Evolutionary conservation across 202 grass and related monocot genomes (phyloP).

Genomic region (Panicum virgatum): DNA sequence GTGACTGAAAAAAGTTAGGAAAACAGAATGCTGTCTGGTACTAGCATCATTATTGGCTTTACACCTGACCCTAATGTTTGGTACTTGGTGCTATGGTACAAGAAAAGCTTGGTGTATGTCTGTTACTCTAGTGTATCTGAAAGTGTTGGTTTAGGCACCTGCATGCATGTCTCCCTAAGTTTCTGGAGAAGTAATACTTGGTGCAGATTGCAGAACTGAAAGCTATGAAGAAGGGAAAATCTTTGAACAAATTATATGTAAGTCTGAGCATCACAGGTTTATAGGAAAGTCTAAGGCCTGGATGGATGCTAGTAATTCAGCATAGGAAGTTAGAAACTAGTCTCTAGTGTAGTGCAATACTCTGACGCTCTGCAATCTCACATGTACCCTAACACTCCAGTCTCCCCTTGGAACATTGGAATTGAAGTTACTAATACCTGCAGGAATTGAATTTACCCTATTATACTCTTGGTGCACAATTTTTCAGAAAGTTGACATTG

Average conservation of each 20-base stretch:
- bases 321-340: neutral
- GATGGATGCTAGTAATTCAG: neutral
- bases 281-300: neutral
- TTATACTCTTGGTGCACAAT: neutral
- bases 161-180: neutral
- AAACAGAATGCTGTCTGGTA: slow-evolving; percentile 25
- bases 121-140: slow-evolving; percentile 26
- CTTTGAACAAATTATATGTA: too few species aligned
- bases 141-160: neutral
- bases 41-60: slow-evolving; percentile 13
- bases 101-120: slow-evolving; percentile 16
- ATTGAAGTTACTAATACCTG: neutral
- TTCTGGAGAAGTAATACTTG: neutral
- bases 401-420: neutral
- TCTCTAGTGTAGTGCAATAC: neutral
- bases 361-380: neutral
- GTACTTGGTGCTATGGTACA: neutral
- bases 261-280: neutral
- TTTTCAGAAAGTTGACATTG: neutral
- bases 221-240: too few species aligned
- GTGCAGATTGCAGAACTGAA: neutral
- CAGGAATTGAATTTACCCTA: neutral
- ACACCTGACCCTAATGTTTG: slow-evolving; percentile 25
- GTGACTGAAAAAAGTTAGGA: slow-evolving; percentile 5
- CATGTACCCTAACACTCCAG: neutral